phyloP scores from a whole-genome alignment of 306 rosid species.

The Astragalus glycyphyllos region DNA sequence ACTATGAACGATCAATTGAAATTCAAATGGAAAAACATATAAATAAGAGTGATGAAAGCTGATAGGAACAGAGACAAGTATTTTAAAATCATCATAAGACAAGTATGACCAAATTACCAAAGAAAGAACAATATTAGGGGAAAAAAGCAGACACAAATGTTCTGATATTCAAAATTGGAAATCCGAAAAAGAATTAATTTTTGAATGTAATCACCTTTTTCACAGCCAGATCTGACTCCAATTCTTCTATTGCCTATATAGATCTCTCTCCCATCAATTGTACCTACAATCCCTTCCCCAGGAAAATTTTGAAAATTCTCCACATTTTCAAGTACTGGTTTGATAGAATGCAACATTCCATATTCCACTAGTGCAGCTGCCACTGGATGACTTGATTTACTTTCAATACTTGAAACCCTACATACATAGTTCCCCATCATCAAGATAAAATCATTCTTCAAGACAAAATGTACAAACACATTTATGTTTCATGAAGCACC shows the following conservation, averaged over 20 bases:
- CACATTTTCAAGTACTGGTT: constrained; percentile 76
- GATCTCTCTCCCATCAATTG: constrained; percentile 68
- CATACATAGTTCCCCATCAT: constrained; percentile 26
- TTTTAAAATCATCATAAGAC: too few species aligned
- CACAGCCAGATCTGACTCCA: constrained; percentile 59
- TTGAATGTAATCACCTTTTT: constrained; percentile 53
- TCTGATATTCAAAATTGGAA: constrained; percentile 2
- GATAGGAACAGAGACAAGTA: too few species aligned
- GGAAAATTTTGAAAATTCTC: constrained; percentile 76
- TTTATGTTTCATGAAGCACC: too few species aligned
- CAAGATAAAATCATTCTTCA: constrained; percentile 13
- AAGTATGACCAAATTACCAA: too few species aligned
- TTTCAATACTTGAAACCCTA: constrained; percentile 92
- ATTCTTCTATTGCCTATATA: constrained; percentile 78
- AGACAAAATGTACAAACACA: too few species aligned
- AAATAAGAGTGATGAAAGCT: background rate
- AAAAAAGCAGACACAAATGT: background rate
- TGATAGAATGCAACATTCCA: constrained; percentile 60
- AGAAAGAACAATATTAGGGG: too few species aligned
- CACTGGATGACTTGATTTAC: constrained; percentile 97
- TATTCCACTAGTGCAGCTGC: constrained; percentile 77
- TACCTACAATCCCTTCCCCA: constrained; percentile 82
- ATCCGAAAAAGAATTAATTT: background rate
- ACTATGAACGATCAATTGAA: constrained; percentile 1
- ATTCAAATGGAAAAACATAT: background rate